Percentiles rank a stretch among this genome's conserved stretches.
Conservation (phyloP, 345 rosid species). For the Turritis glabra region DNA sequence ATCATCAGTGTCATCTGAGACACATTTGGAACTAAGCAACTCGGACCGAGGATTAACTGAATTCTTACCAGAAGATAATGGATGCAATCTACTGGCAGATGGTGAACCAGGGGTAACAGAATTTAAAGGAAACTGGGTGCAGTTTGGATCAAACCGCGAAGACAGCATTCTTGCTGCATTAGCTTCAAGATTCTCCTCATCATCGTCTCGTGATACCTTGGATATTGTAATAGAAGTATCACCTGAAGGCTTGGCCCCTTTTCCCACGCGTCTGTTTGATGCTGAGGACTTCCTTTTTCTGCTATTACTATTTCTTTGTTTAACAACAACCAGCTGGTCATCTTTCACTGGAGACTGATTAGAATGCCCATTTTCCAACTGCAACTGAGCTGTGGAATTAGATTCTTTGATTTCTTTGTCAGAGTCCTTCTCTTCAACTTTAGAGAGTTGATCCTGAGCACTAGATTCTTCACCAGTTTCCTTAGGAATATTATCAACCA, state of each 20-base stretch:
- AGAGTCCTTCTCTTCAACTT: constrained; percentile 44
- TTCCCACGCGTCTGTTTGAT: constrained; percentile 25
- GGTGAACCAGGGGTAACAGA: constrained; percentile 48
- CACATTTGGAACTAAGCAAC: constrained; percentile 51
- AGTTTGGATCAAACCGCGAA: constrained; percentile 86
- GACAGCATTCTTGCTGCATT: constrained; percentile 98
- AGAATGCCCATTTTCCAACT: constrained; percentile 46
- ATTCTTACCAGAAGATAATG: constrained; percentile 45
- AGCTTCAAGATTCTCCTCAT: constrained; percentile 93
- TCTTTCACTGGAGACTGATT: constrained; percentile 40
- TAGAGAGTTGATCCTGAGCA: constrained; percentile 37
- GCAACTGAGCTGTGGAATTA: constrained; percentile 38
- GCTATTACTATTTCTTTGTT: constrained; percentile 45
- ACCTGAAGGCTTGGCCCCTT: constrained; percentile 47
- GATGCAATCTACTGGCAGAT: constrained; percentile 43
- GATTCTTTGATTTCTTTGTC: constrained; percentile 43
- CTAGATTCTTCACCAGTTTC: constrained; percentile 42
- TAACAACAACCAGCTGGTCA: constrained; percentile 38
- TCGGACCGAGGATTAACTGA: constrained; percentile 37
- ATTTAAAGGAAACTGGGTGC: constrained; percentile 69
- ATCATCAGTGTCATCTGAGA: constrained; percentile 59
- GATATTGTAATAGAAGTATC: constrained; percentile 41
- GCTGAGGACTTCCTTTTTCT: constrained; percentile 56
- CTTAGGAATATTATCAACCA: constrained; percentile 42
- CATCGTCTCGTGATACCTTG: constrained; percentile 60